A percentile compares a stretch with the other conserved stretches of the same genome.
Conservation (phyloP, 1,139 yeast genomes). For the Blastobotrys apis region DNA sequence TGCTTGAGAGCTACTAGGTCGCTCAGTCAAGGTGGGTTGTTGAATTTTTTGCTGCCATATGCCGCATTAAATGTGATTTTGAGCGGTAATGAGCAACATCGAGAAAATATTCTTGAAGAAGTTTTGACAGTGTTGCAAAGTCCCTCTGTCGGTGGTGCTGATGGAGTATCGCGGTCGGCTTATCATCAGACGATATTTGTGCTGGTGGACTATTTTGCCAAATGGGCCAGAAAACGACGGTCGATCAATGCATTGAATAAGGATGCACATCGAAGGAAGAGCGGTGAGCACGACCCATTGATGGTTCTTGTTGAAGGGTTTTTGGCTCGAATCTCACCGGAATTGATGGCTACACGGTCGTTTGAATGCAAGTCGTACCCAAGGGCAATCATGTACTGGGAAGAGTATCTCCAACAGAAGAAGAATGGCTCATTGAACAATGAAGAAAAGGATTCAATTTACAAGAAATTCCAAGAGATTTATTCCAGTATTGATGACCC, state of each 20-base stretch:
- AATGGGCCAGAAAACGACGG: conserved; percentile 54
- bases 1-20: conserved; percentile 65
- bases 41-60: conserved; percentile 76
- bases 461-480: conserved; percentile 55
- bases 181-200: conserved; percentile 72
- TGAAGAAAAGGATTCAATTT: conserved; percentile 34
- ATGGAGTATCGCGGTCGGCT: conserved; percentile 50
- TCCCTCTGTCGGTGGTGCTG: conserved; percentile 40
- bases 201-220: conserved; percentile 76
- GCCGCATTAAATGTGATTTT: conserved; percentile 64
- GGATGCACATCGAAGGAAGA: background rate
- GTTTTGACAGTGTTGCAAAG: conserved; percentile 53
- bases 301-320: conserved; percentile 40
- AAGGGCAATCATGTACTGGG: conserved; percentile 82
- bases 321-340: conserved; percentile 56
- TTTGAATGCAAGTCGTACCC: conserved; percentile 84
- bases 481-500: conserved; percentile 85
- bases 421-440: conserved; percentile 27
- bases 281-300: conserved; percentile 16
- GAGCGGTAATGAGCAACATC: conserved; percentile 44
- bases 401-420: conserved; percentile 58
- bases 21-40: conserved; percentile 56
- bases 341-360: conserved; percentile 69
- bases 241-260: conserved; percentile 10
- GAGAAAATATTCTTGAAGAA: conserved; percentile 51